Evolutionary conservation across 768 basidiomycete species (phyloP).

Genomic region (Lyophyllum atratum): DNA sequence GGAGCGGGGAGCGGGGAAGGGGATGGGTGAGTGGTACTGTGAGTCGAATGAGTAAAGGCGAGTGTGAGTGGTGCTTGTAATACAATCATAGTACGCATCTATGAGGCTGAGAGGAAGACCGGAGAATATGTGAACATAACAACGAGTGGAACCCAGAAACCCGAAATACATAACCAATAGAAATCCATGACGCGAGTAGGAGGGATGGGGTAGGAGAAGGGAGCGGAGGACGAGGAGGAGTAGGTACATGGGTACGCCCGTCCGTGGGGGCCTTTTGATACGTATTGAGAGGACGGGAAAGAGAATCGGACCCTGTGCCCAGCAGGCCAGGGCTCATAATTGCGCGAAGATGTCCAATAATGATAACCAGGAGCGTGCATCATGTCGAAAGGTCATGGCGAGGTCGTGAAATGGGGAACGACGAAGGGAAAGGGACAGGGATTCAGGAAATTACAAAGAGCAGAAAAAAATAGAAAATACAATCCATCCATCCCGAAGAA

Average conservation of each 20-base stretch:
- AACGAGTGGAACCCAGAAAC: neutral
- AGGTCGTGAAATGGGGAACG: constrained; percentile 1
- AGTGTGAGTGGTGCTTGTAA: constrained; percentile 6
- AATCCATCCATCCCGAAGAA: constrained; percentile 6
- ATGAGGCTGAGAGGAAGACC: neutral
- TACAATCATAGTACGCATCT: constrained; percentile 19
- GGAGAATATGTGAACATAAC: neutral
- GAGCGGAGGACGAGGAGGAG: neutral
- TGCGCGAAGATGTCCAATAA: constrained; percentile 7
- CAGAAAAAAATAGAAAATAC: neutral
- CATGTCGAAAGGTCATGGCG: neutral
- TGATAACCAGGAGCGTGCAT: neutral
- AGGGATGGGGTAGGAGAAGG: too few species aligned
- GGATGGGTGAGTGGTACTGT: neutral
- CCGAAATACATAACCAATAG: constrained; percentile 4
- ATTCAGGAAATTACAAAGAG: neutral
- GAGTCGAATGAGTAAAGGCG: neutral
- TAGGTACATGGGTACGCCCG: neutral
- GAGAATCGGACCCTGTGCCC: neutral
- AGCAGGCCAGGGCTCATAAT: constrained; percentile 1
- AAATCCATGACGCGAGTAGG: too few species aligned
- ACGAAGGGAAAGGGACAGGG: neutral
- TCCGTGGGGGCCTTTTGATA: neutral
- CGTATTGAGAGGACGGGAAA: neutral
- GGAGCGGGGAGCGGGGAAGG: constrained; percentile 2